Base-by-base conservation (phyloP, 495 filamentous ascomycete genomes). In the Penicillium turbatum region DNA sequence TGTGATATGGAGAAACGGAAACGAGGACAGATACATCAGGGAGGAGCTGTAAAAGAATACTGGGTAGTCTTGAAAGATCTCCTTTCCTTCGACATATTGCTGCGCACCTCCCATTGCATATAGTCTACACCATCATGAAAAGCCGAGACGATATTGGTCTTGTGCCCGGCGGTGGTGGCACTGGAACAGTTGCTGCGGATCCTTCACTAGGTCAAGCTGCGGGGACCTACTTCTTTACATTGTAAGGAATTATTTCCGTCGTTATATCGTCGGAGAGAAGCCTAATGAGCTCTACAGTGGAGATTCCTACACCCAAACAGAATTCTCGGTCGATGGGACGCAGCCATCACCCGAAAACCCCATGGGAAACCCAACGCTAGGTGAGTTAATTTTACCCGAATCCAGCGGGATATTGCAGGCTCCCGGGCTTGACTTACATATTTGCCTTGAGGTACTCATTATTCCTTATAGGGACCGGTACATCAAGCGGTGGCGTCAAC, bases 341-440 rank as follows among this genome's bases (percentile, higher is more conserved):
- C 83, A 87, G 51, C 87, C 89, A 6, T 78, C 79, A 16, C 39
- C 60, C 8, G 55, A 59, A 11, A 89, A 91, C 64, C 87, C 89
- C 0, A 74, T 93, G 53, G 89, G 89, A 29, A 95, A 92, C 65
- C 89, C 90, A 4, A 36, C 54, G 9, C 55, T 73, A 36, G 70
- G 70, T 72, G 46, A 37, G 45, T 41, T 9, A 3, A 21, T 11
- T 27, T 9, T n/a, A 42, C 9, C 15, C 15, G 30, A n/a, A n/a
- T n/a, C n/a, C n/a, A n/a, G n/a, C n/a, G n/a, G n/a, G n/a, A n/a
- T n/a, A n/a, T n/a, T n/a, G n/a, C n/a, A n/a, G n/a, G n/a, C n/a
- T n/a, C n/a, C n/a, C n/a, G n/a, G n/a, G n/a, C n/a, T n/a, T n/a
- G n/a, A n/a, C n/a, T n/a, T n/a, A n/a, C n/a, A n/a, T n/a, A n/a